phyloP scores from a whole-genome alignment of 495 filamentous ascomycete genomes.

The Aspergillus affinis region DNA sequence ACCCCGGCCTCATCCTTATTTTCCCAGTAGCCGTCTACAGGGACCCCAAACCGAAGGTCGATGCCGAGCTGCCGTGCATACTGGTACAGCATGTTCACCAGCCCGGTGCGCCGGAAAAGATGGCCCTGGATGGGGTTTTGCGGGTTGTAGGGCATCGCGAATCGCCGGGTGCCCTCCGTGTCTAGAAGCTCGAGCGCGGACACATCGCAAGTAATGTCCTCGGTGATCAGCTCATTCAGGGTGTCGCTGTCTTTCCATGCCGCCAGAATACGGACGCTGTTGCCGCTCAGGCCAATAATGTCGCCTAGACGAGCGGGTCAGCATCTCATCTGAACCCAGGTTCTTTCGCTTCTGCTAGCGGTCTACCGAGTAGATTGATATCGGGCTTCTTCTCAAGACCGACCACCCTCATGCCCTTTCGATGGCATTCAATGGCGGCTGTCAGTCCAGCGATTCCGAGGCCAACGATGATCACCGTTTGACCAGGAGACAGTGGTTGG shows the following conservation, averaged over 20 bases:
- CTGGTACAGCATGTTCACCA: slow-evolving; percentile 51
- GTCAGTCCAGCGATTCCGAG: slow-evolving; percentile 60
- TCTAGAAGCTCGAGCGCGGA: no score
- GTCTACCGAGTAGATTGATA: slow-evolving; percentile 36
- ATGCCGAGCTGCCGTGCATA: slow-evolving; percentile 23
- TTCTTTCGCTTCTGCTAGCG: not conserved
- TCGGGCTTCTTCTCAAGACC: slow-evolving; percentile 56
- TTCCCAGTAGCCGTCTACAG: slow-evolving; percentile 18
- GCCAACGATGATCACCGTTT: slow-evolving; percentile 19
- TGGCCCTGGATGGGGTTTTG: not conserved
- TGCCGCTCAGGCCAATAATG: slow-evolving; percentile 56
- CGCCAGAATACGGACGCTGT: no score
- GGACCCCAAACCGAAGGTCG: slow-evolving; percentile 11
- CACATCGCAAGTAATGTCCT: no score
- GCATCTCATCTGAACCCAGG: not conserved
- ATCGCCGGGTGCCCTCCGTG: no score
- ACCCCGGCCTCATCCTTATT: slow-evolving; percentile 13
- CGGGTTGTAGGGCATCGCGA: slow-evolving; percentile 5
- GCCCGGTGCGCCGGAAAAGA: slow-evolving; percentile 44
- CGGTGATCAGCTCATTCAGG: no score
- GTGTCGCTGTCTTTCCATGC: no score
- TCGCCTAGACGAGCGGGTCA: slow-evolving; percentile 43
- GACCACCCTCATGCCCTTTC: slow-evolving; percentile 61
- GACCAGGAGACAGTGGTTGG: no score
- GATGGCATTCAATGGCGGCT: slow-evolving; percentile 58